These are phyloP conservation scores for Jackrogersella minutella DNA, from an alignment of 495 filamentous ascomycete genomes.

Conservation along the genomic window DNA sequence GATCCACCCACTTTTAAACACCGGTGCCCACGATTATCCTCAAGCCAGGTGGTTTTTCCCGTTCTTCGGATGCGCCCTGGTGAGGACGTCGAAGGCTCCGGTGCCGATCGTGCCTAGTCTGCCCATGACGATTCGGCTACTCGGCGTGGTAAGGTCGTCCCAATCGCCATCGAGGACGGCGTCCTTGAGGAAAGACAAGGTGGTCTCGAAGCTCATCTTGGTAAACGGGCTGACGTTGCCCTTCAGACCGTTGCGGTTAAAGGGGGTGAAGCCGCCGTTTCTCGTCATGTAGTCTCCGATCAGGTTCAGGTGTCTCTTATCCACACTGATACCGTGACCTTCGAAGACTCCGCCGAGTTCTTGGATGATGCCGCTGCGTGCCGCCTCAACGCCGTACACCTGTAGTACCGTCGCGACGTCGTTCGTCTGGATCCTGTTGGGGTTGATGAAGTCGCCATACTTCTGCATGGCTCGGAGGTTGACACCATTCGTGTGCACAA, in stretches of 20 bases:
- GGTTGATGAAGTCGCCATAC: constrained; percentile 84
- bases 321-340: constrained; percentile 91
- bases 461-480: constrained; percentile 91
- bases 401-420: constrained; percentile 84
- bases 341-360: constrained; percentile 90
- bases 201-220: constrained; percentile 99
- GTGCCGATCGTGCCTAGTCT: constrained; percentile 84
- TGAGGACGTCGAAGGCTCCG: constrained; percentile 88
- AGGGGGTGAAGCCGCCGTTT: constrained; percentile 83
- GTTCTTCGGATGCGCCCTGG: constrained; percentile 52
- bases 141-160: constrained; percentile 87
- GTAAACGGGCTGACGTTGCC: constrained; percentile 86
- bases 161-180: constrained; percentile 88
- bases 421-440: constrained; percentile 88
- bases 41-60: constrained; percentile 39
- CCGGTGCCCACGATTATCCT: not conserved
- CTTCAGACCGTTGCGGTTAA: constrained; percentile 87
- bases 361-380: constrained; percentile 80
- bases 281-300: constrained; percentile 98
- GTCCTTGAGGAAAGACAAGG: constrained; percentile 88
- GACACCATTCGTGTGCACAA: constrained; percentile 81
- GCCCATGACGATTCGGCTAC: constrained; percentile 87
- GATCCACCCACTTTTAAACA: constrained; percentile 9
- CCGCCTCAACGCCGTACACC: constrained; percentile 93
- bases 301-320: constrained; percentile 90